Evolutionary conservation across 2,329 filamentous ascomycete genomes (phyloP).

Genomic region (Neonectria faginata): DNA sequence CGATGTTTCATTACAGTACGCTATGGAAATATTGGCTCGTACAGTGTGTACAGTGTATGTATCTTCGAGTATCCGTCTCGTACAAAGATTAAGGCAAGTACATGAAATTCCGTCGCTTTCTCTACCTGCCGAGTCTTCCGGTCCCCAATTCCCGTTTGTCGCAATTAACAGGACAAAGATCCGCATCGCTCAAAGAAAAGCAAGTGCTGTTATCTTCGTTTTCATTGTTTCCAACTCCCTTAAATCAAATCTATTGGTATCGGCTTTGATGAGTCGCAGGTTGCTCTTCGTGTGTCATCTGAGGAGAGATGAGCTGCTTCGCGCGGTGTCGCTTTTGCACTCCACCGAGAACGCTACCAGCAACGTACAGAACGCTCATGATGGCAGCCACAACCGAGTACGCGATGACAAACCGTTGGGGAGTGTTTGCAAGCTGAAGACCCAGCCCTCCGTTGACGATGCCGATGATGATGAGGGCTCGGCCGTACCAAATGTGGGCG

Average conservation of each 20-base stretch:
- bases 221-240: background rate
- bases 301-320: conserved; percentile 40
- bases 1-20: background rate
- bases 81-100: conserved; percentile 1
- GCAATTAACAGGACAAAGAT: conserved; percentile 7
- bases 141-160: conserved; percentile 1
- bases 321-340: conserved; percentile 26
- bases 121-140: background rate
- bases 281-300: conserved; percentile 42
- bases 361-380: conserved; percentile 59
- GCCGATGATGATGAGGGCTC: conserved; percentile 67
- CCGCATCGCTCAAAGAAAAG: background rate
- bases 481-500: conserved; percentile 72
- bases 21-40: background rate
- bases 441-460: conserved; percentile 74
- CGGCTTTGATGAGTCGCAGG: conserved; percentile 3
- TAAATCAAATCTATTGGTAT: conserved; percentile 1
- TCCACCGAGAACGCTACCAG: conserved; percentile 37
- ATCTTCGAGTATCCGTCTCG: conserved; percentile 17
- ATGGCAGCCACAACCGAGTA: conserved; percentile 68
- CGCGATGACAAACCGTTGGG: conserved; percentile 58
- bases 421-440: conserved; percentile 60
- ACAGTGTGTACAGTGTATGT: background rate
- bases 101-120: background rate
- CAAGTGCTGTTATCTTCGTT: background rate